phyloP scores from a whole-genome alignment of 768 basidiomycete genomes.

The Kwoniella shandongensis region DNA sequence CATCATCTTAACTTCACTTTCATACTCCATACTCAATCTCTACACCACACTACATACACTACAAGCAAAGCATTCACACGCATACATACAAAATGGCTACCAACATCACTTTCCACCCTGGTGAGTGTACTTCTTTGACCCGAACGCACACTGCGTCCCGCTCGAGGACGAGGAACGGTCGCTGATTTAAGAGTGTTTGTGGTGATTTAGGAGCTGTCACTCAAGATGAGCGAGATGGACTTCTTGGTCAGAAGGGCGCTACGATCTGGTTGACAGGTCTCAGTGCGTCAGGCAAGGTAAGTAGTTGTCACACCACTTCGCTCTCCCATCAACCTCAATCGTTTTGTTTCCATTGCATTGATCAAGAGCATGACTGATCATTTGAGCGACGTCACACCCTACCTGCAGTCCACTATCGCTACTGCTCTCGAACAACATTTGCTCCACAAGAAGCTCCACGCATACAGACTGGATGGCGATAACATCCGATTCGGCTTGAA shows the following conservation, averaged over 20 bases:
- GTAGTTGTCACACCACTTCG: slow-evolving; percentile 2
- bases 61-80: no score
- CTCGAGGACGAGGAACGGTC: no score
- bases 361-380: neutral
- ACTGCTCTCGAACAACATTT: slow-evolving; percentile 96
- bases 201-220: slow-evolving; percentile 66
- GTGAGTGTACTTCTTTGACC: slow-evolving; percentile 25
- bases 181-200: neutral
- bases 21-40: no score
- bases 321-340: neutral
- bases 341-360: neutral
- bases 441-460: slow-evolving; percentile 76
- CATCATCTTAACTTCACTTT: neutral
- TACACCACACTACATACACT: no score
- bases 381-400: no score
- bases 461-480: slow-evolving; percentile 94
- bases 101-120: slow-evolving; percentile 57
- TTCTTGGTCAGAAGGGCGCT: slow-evolving; percentile 76
- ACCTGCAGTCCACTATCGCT: slow-evolving; percentile 98
- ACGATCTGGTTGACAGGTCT: slow-evolving; percentile 98
- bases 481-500: slow-evolving; percentile 87
- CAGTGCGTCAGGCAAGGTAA: slow-evolving; percentile 89
- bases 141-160: neutral
- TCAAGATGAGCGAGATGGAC: slow-evolving; percentile 64
- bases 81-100: slow-evolving; percentile 46